phyloP scores from a whole-genome alignment of 192 early-diverging fungal species.

The Linnemannia zychae region DNA sequence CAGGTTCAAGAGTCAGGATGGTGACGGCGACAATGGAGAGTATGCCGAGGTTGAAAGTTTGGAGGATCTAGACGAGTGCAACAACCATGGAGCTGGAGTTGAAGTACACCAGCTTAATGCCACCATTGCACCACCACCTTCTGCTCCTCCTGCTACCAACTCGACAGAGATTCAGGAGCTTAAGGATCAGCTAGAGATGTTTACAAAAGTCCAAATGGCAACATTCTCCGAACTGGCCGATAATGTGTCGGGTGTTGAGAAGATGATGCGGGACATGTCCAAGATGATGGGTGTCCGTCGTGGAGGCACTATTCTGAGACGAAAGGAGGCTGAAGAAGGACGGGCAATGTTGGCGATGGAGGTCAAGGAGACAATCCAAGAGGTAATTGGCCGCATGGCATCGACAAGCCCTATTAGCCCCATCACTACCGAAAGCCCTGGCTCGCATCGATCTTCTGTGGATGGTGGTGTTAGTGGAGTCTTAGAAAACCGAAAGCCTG shows the following conservation, averaged over 20 bases:
- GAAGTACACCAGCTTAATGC: background rate
- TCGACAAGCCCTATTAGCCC: background rate
- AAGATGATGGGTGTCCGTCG: constrained; percentile 47
- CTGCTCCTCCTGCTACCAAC: background rate
- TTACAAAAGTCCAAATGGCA: constrained; percentile 51
- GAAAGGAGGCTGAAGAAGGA: constrained; percentile 38
- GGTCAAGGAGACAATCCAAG: constrained; percentile 49
- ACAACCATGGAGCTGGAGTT: background rate
- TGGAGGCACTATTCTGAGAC: constrained; percentile 39
- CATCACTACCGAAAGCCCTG: too few relatives aligned
- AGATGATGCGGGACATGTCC: constrained; percentile 57
- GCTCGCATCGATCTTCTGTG: background rate
- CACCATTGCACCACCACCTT: background rate
- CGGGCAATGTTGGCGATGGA: constrained; percentile 43
- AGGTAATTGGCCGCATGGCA: constrained; percentile 27
- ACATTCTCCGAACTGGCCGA: constrained; percentile 49
- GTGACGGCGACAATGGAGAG: constrained; percentile 16
- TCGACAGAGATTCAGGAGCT: constrained; percentile 28
- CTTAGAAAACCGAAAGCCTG: background rate
- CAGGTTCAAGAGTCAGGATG: background rate
- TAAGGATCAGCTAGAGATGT: constrained; percentile 50
- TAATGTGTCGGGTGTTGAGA: constrained; percentile 45
- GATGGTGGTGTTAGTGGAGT: background rate
- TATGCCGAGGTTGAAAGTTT: constrained; percentile 29
- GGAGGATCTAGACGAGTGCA: constrained; percentile 23